Conservation (phyloP, 2,329 filamentous ascomycete species). For the Calonectria henricotiae region DNA sequence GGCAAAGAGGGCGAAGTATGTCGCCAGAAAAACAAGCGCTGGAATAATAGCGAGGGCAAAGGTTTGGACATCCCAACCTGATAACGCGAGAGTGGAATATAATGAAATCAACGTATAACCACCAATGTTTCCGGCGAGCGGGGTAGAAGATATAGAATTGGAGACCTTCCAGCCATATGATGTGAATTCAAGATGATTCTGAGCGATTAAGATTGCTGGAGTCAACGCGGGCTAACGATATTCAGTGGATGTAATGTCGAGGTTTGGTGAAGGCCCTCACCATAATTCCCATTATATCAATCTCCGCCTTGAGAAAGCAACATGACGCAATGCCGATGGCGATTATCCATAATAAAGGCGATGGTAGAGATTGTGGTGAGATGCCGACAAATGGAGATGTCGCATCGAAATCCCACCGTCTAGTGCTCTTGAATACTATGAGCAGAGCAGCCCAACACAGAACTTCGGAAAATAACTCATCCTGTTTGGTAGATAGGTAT, state of each 20-base stretch:
- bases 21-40: background rate
- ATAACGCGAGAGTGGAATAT: constrained; percentile 1
- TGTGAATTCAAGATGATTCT: background rate
- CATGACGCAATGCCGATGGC: background rate
- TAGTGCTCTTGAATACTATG: background rate
- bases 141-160: background rate
- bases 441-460: background rate
- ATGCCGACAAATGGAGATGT: background rate
- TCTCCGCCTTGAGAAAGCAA: background rate
- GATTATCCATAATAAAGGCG: background rate
- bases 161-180: background rate
- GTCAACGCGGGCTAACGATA: background rate
- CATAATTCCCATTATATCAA: background rate
- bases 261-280: background rate
- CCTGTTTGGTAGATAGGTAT: background rate
- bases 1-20: background rate
- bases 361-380: background rate
- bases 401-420: no score
- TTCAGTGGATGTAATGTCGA: background rate
- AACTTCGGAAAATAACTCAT: background rate
- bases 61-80: background rate
- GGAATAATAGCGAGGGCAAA: background rate
- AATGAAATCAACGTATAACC: background rate
- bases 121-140: background rate
- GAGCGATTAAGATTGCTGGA: background rate